These are phyloP conservation scores for Lavandula angustifolia DNA, from an alignment of 257 asterid genomes.

Conservation along the genomic window DNA sequence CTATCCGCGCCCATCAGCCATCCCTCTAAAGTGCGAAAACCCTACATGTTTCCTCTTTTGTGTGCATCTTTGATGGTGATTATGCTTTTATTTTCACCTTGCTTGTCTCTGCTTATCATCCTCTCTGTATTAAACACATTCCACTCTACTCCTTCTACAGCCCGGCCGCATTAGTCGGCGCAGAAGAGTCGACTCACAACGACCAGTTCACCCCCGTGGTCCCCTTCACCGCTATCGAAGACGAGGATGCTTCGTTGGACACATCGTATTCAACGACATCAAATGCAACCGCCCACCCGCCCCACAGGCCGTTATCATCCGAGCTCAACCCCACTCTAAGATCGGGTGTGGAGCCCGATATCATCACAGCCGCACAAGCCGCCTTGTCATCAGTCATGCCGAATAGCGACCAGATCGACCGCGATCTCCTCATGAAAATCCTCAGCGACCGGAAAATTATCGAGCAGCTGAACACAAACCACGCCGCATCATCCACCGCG, in stretches of 20 bases:
- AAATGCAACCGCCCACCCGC: constrained; percentile 27
- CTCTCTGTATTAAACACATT: constrained; percentile 14
- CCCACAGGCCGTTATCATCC: constrained; percentile 40
- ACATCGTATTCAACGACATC: constrained; percentile 29
- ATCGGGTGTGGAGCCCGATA: constrained; percentile 47
- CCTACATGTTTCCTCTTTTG: constrained; percentile 23
- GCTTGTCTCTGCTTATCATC: background rate
- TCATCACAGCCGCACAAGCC: constrained; percentile 57
- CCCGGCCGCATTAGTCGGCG: constrained; percentile 45
- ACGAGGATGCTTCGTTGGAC: constrained; percentile 63
- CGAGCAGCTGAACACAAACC: constrained; percentile 60
- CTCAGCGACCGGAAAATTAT: constrained; percentile 71
- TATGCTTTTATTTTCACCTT: constrained; percentile 4
- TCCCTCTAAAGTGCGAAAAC: constrained; percentile 71
- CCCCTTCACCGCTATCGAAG: constrained; percentile 88
- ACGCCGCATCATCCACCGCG: constrained; percentile 33
- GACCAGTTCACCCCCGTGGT: constrained; percentile 50
- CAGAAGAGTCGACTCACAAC: constrained; percentile 38
- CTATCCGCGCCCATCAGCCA: constrained; percentile 88
- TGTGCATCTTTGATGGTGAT: constrained; percentile 12
- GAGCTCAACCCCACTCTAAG: constrained; percentile 12
- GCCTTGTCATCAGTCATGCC: constrained; percentile 54
- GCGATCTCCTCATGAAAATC: constrained; percentile 62
- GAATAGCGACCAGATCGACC: constrained; percentile 54
- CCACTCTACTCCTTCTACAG: constrained; percentile 44